These are phyloP conservation scores for Acephala macrosclerotiorum DNA, from an alignment of 2,329 filamentous ascomycete species.

Conservation along the genomic window DNA sequence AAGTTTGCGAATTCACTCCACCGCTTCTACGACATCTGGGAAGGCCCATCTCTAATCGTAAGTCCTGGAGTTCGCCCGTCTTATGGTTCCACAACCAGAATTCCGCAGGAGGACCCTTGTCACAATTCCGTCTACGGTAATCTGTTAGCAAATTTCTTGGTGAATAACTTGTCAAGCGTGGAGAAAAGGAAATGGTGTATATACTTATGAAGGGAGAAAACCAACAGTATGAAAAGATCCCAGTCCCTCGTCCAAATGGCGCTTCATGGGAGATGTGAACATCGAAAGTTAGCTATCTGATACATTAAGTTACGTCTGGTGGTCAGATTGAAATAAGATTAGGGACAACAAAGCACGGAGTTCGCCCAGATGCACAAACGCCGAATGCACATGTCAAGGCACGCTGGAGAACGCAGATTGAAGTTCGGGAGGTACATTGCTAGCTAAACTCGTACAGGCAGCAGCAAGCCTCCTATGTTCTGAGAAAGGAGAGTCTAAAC, in stretches of 20 bases:
- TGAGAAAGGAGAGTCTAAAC: conserved; percentile 27
- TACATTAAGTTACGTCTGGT: background rate
- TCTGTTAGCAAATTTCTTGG: too few species aligned
- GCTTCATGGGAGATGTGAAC: background rate
- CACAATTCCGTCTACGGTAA: too few species aligned
- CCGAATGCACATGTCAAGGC: background rate
- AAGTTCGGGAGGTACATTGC: conserved; percentile 13
- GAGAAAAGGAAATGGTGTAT: too few species aligned
- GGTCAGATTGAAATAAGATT: background rate
- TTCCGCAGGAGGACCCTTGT: too few species aligned
- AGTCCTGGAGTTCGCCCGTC: too few species aligned
- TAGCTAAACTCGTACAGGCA: conserved; percentile 15
- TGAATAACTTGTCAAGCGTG: too few species aligned
- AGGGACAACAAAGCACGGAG: background rate
- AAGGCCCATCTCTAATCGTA: too few species aligned
- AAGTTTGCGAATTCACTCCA: too few species aligned
- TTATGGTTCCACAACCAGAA: too few species aligned
- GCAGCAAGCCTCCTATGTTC: conserved; percentile 14
- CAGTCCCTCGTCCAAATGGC: too few species aligned
- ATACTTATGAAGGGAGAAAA: background rate
- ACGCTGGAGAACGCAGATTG: background rate
- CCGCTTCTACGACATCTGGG: too few species aligned
- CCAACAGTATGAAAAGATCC: too few species aligned
- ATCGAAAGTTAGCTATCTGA: background rate
- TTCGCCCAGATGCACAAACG: background rate